Conservation (phyloP, 805 yeast species). For the Tetrapisispora nanseiensis region DNA sequence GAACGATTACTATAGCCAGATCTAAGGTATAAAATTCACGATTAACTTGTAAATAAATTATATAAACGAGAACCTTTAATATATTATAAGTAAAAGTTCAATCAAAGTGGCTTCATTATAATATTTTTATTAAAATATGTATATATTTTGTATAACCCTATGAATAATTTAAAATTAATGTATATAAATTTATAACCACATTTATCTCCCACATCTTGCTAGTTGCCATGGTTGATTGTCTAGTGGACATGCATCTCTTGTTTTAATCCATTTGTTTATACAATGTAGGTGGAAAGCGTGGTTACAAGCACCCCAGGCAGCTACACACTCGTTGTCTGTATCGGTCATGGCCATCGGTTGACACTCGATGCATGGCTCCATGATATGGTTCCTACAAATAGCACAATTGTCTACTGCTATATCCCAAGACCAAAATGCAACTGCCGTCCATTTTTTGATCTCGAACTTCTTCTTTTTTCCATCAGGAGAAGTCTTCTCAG, state of each 20-base stretch:
- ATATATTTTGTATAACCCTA: not conserved
- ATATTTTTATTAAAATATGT: not conserved
- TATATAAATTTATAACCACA: not conserved
- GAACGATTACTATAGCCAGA: not conserved
- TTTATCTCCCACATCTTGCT: conserved; percentile 61
- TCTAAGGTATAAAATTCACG: not conserved
- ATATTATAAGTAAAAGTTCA: not conserved
- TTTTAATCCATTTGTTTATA: conserved; percentile 87
- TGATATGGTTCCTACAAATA: conserved; percentile 91
- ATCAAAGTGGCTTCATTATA: not conserved
- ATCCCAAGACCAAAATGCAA: conserved; percentile 99
- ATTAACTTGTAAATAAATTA: not conserved
- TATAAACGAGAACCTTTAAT: not conserved
- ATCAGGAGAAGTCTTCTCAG: conserved; percentile 8
- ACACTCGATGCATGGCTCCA: conserved; percentile 98
- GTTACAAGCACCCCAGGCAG: conserved; percentile 95
- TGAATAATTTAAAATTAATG: not conserved
- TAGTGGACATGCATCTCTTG: conserved; percentile 93
- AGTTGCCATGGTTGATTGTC: conserved; percentile 86
- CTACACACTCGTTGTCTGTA: conserved; percentile 68
- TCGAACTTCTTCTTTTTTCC: conserved; percentile 65
- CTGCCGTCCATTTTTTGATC: conserved; percentile 97
- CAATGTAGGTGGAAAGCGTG: conserved; percentile 99
- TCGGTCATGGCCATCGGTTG: conserved; percentile 66
- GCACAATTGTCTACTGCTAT: conserved; percentile 94